These are phyloP conservation scores for Umbilicus rupestris DNA, from an alignment of 164 flowering plant species.

Conservation along the genomic window DNA sequence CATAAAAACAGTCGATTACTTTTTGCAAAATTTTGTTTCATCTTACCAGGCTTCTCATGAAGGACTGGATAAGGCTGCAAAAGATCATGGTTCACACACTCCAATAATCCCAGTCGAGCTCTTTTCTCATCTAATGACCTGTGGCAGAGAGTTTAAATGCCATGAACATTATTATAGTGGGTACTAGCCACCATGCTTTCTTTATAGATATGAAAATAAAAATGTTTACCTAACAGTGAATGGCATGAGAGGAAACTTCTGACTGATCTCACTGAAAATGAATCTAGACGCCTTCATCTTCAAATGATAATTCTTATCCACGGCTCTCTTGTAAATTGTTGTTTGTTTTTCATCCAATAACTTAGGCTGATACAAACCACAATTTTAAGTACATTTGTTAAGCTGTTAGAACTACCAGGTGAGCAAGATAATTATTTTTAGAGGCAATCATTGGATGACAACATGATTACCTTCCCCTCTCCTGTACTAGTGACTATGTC, in stretches of 20 bases:
- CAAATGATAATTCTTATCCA: constrained; percentile 79
- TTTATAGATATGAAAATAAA: neutral
- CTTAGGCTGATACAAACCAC: constrained; percentile 43
- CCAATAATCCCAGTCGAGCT: constrained; percentile 84
- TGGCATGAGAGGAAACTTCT: constrained; percentile 90
- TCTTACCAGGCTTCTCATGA: constrained; percentile 83
- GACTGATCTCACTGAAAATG: constrained; percentile 85
- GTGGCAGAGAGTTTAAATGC: neutral
- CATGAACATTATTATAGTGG: neutral
- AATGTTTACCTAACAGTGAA: constrained; percentile 66
- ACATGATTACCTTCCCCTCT: constrained; percentile 74
- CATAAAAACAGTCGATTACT: neutral
- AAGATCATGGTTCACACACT: constrained; percentile 90
- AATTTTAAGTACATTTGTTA: neutral
- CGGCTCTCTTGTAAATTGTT: constrained; percentile 87
- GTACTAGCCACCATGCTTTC: neutral
- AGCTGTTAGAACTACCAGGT: neutral
- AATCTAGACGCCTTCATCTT: constrained; percentile 96
- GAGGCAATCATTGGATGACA: neutral
- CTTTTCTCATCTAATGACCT: constrained; percentile 94
- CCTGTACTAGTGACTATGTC: constrained; percentile 92
- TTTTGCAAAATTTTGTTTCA: neutral
- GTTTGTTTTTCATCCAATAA: constrained; percentile 89
- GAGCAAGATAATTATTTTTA: neutral
- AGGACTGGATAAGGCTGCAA: constrained; percentile 96